These are phyloP conservation scores for baker's yeast (Saccharomyces cerevisiae) DNA, from an alignment of 805 yeast species.

Conservation along the genomic window DNA sequence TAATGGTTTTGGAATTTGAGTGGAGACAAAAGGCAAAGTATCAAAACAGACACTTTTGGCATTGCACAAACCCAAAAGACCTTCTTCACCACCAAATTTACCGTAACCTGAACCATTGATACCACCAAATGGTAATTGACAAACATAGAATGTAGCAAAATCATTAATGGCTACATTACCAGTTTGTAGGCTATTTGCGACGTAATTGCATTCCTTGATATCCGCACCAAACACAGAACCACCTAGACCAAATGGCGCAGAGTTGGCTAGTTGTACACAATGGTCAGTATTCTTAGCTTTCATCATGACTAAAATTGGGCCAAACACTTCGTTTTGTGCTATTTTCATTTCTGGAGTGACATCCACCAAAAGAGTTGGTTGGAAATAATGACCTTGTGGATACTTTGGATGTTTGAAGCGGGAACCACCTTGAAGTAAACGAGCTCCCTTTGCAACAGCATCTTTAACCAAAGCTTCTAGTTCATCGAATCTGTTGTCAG, in stretches of 20 bases:
- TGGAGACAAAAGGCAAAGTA: slow-evolving; percentile 65
- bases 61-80: slow-evolving; percentile 79
- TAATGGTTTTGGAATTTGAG: slow-evolving; percentile 76
- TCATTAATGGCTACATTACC: slow-evolving; percentile 97
- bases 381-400: slow-evolving; percentile 90
- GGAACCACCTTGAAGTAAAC: slow-evolving; percentile 70
- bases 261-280: slow-evolving; percentile 71
- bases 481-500: slow-evolving; percentile 60
- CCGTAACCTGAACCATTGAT: slow-evolving; percentile 90
- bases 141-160: slow-evolving; percentile 91
- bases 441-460: slow-evolving; percentile 79
- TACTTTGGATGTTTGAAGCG: slow-evolving; percentile 80
- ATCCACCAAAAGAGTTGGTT: slow-evolving; percentile 80
- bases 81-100: slow-evolving; percentile 97
- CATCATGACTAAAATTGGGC: slow-evolving; percentile 79
- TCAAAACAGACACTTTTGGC: slow-evolving; percentile 86
- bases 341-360: slow-evolving; percentile 70
- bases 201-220: slow-evolving; percentile 47
- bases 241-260: slow-evolving; percentile 85
- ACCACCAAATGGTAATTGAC: slow-evolving; percentile 97
- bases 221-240: slow-evolving; percentile 77
- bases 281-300: slow-evolving; percentile 58
- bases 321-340: slow-evolving; percentile 89
- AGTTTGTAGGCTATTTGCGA: slow-evolving; percentile 57
- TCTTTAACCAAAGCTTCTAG: slow-evolving; percentile 60